These are phyloP conservation scores for Wickerhamomyces alni DNA, from an alignment of 805 yeast genomes.

Conservation along the genomic window DNA sequence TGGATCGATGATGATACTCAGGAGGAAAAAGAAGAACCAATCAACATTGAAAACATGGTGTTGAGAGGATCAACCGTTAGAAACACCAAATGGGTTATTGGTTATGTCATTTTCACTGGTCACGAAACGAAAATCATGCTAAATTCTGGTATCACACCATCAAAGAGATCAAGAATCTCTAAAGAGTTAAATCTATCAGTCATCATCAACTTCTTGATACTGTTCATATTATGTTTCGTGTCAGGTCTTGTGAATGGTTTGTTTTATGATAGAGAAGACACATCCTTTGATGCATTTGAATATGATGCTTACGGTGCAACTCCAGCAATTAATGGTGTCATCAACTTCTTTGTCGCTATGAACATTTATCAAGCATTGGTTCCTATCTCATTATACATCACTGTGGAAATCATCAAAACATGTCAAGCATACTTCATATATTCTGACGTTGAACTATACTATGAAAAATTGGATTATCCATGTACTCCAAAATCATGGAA, in stretches of 20 bases:
- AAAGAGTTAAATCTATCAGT: slow-evolving; percentile 68
- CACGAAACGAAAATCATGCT: slow-evolving; percentile 75
- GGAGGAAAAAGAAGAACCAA: slow-evolving; percentile 42
- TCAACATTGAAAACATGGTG: slow-evolving; percentile 60
- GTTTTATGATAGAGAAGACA: slow-evolving; percentile 39
- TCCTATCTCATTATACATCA: slow-evolving; percentile 77
- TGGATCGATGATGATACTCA: slow-evolving; percentile 26
- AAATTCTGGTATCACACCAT: slow-evolving; percentile 73
- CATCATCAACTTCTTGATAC: slow-evolving; percentile 52
- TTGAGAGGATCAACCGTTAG: slow-evolving; percentile 70
- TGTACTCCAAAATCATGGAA: slow-evolving; percentile 84
- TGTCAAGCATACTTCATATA: slow-evolving; percentile 78
- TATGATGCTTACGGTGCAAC: slow-evolving; percentile 61
- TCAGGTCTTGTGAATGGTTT: slow-evolving; percentile 71
- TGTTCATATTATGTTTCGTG: slow-evolving; percentile 60
- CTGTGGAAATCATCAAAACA: slow-evolving; percentile 77
- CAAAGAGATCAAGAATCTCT: slow-evolving; percentile 71
- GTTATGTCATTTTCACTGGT: slow-evolving; percentile 71
- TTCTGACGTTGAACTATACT: slow-evolving; percentile 69
- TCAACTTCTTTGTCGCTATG: slow-evolving; percentile 69
- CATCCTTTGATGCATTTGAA: slow-evolving; percentile 58
- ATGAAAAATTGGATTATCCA: slow-evolving; percentile 64
- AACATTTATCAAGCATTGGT: slow-evolving; percentile 75
- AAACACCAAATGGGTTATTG: slow-evolving; percentile 79
- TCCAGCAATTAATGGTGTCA: slow-evolving; percentile 61